phyloP scores from a whole-genome alignment of 768 basidiomycete species.

The Sporobolomyces pararoseus region DNA sequence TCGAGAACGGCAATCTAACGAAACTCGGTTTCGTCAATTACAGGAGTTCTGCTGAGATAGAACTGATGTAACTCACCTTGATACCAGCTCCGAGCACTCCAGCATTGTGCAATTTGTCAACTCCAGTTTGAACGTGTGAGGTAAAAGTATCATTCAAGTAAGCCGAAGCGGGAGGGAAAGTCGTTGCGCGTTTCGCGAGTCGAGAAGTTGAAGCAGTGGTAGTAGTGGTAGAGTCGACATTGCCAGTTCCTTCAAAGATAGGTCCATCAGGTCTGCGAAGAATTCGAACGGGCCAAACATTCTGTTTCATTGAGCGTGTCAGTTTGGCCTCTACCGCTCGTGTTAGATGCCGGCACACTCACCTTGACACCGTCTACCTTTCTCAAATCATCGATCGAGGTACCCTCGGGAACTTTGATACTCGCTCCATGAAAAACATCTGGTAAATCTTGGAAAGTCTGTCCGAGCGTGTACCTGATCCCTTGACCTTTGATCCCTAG shows the following conservation, averaged over 20 bases:
- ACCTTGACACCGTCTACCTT: constrained; percentile 31
- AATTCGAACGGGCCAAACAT: constrained; percentile 28
- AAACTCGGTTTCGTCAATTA: neutral
- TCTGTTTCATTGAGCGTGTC: neutral
- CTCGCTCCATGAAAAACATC: constrained; percentile 32
- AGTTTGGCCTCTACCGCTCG: neutral
- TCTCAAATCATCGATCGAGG: constrained; percentile 3
- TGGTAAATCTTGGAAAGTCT: constrained; percentile 18
- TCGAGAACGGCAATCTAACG: constrained; percentile 60
- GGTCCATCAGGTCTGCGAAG: constrained; percentile 5
- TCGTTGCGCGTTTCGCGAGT: constrained; percentile 4
- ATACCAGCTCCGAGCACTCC: constrained; percentile 64
- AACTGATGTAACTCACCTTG: constrained; percentile 48
- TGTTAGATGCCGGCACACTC: neutral
- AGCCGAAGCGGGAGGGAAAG: constrained; percentile 14
- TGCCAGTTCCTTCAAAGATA: neutral
- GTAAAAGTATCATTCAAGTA: constrained; percentile 29
- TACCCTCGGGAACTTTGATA: constrained; percentile 18
- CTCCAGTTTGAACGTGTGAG: constrained; percentile 50
- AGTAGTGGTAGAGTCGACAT: neutral
- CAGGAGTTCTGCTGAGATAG: neutral
- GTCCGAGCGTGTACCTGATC: constrained; percentile 1
- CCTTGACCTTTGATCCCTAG: constrained; percentile 5
- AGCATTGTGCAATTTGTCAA: constrained; percentile 62
- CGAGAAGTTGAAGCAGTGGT: neutral